Percentiles rank a stretch among this genome's conserved stretches.
These are phyloP conservation scores for Calonectria honghensis DNA, from an alignment of 2,329 filamentous ascomycete species.

Conservation along the genomic window DNA sequence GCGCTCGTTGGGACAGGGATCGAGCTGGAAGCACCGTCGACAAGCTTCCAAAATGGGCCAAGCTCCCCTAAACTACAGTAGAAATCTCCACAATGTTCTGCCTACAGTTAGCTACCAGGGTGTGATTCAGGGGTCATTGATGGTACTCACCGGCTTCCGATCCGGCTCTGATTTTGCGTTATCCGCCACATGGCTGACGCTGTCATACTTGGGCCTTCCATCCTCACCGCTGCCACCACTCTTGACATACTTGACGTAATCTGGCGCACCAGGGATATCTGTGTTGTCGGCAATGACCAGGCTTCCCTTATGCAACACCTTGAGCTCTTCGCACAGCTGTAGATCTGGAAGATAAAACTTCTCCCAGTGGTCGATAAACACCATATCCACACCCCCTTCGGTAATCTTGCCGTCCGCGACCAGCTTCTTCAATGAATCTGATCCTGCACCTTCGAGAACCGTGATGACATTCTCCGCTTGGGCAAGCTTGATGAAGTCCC, in stretches of 20 bases:
- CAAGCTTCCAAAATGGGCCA: background rate
- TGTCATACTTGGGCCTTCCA: slow-evolving; percentile 1
- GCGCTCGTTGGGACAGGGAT: background rate
- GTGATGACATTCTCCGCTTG: background rate
- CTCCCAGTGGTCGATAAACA: slow-evolving; percentile 24
- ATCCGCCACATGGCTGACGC: background rate
- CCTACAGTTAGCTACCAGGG: background rate
- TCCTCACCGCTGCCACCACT: slow-evolving; percentile 1
- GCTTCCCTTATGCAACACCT: slow-evolving; percentile 12
- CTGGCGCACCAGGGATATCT: slow-evolving; percentile 6
- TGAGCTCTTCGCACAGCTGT: slow-evolving; percentile 7
- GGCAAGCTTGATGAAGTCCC: background rate
- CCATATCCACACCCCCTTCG: background rate
- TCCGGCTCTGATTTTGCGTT: background rate
- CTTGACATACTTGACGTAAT: slow-evolving; percentile 16
- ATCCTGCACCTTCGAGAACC: slow-evolving; percentile 6
- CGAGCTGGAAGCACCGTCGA: background rate
- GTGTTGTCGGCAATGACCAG: slow-evolving; percentile 11
- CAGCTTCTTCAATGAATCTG: slow-evolving; percentile 1
- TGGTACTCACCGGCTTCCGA: background rate
- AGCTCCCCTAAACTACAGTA: background rate
- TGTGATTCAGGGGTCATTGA: background rate
- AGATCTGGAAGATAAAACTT: slow-evolving; percentile 10
- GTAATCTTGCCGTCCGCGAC: slow-evolving; percentile 6
- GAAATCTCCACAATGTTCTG: slow-evolving; percentile 17